A percentile compares a stretch with the other conserved stretches of the same genome.
phyloP scores from a whole-genome alignment of 2,329 filamentous ascomycete genomes.

The Aureobasidium sp. region DNA sequence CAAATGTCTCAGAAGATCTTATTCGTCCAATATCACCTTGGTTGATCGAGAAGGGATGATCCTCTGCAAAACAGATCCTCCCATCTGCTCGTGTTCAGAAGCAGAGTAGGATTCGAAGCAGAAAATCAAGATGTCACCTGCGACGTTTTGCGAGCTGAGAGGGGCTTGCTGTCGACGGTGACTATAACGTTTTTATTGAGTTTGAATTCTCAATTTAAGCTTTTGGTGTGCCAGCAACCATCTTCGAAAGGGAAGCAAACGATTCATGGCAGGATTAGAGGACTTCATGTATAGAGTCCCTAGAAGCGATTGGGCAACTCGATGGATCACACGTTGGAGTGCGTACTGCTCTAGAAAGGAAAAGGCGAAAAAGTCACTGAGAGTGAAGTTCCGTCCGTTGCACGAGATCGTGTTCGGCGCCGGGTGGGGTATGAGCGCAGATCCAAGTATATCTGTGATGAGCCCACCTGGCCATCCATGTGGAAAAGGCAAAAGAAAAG shows the following conservation, averaged over 20 bases:
- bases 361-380: background rate
- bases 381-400: background rate
- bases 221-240: background rate
- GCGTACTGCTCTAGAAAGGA: background rate
- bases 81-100: background rate
- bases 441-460: background rate
- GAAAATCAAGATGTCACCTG: background rate
- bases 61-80: background rate
- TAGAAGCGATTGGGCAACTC: background rate
- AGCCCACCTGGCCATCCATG: background rate
- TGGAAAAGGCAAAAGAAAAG: background rate
- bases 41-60: background rate
- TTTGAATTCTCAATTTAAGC: background rate
- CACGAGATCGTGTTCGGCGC: background rate
- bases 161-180: background rate
- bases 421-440: background rate
- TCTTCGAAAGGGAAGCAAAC: background rate
- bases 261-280: background rate
- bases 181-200: conserved; percentile 1
- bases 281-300: no score
- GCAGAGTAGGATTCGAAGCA: background rate
- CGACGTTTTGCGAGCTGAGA: background rate
- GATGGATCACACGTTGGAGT: background rate
- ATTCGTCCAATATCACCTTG: background rate
- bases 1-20: conserved; percentile 1